Evolutionary conservation across 768 basidiomycete genomes (phyloP).

Genomic region (Cystoderma amianthinum): DNA sequence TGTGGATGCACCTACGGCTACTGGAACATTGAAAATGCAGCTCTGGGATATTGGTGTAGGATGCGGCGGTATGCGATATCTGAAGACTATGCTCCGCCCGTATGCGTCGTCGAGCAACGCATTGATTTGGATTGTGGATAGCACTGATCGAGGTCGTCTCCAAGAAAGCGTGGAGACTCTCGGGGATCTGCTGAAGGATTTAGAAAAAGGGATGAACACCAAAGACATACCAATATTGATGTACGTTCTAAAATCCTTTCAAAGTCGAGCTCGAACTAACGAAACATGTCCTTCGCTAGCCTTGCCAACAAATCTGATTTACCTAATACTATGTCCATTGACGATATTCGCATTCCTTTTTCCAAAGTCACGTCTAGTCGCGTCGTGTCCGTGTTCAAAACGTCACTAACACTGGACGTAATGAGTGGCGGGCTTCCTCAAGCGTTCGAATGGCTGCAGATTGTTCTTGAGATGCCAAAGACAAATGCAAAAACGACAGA

Average conservation of each 20-base stretch:
- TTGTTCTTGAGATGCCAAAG: conserved; percentile 19
- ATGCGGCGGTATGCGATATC: conserved; percentile 34
- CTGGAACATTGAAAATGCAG: conserved; percentile 10
- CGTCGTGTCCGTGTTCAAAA: conserved; percentile 19
- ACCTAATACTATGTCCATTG: conserved; percentile 39
- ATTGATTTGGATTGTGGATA: conserved; percentile 63
- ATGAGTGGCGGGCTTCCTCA: conserved; percentile 23
- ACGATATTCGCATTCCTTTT: conserved; percentile 33
- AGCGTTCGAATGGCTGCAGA: conserved; percentile 32
- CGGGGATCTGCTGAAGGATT: conserved; percentile 23
- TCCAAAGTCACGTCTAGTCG: conserved; percentile 20
- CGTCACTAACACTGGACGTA: conserved; percentile 10
- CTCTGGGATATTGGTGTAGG: conserved; percentile 59
- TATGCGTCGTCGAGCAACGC: conserved; percentile 34
- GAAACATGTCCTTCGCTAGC: conserved; percentile 11
- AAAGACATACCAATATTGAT: conserved; percentile 22
- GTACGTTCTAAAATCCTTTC: conserved; percentile 11
- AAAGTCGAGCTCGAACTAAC: neutral
- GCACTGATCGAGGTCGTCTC: conserved; percentile 40
- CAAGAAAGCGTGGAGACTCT: conserved; percentile 46
- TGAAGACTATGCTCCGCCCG: conserved; percentile 21
- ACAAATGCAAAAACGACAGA: conserved; percentile 3
- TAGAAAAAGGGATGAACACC: conserved; percentile 5
- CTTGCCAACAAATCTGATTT: conserved; percentile 61
- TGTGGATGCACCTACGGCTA: conserved; percentile 19